phyloP scores from a whole-genome alignment of 495 filamentous ascomycete genomes.

The Neurospora sp. region DNA sequence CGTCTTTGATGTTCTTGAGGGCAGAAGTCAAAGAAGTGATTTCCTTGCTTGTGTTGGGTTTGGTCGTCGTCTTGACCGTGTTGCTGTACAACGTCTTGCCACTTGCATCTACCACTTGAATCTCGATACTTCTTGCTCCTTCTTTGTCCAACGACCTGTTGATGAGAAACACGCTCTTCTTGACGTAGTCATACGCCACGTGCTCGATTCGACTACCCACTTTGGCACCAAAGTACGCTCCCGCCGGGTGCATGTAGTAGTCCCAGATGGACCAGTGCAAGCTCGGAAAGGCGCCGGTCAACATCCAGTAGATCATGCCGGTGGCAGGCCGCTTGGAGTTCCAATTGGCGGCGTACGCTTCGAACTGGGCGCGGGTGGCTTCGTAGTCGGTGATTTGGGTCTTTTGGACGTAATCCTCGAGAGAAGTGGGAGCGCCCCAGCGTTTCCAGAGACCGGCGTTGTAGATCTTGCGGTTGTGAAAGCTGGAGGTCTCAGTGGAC shows the following conservation, averaged over 20 bases:
- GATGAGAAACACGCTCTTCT: slow-evolving; percentile 40
- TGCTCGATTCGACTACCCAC: slow-evolving; percentile 43
- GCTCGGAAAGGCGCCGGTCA: slow-evolving; percentile 55
- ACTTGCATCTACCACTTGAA: slow-evolving; percentile 39
- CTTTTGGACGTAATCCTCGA: slow-evolving; percentile 41
- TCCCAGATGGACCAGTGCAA: slow-evolving; percentile 61
- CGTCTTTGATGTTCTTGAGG: slow-evolving; percentile 27
- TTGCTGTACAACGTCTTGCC: slow-evolving; percentile 32
- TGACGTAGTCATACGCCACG: slow-evolving; percentile 44
- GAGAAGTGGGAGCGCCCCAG: slow-evolving; percentile 39
- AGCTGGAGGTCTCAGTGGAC: slow-evolving; percentile 42
- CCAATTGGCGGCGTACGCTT: slow-evolving; percentile 44
- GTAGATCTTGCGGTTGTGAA: slow-evolving; percentile 47
- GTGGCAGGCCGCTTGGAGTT: slow-evolving; percentile 45
- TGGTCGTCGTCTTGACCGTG: slow-evolving; percentile 16
- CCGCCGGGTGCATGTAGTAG: slow-evolving; percentile 50
- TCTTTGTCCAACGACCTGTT: slow-evolving; percentile 39
- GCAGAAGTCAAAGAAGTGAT: slow-evolving; percentile 21
- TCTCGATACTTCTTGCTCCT: slow-evolving; percentile 32
- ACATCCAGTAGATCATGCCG: slow-evolving; percentile 59
- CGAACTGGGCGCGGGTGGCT: slow-evolving; percentile 50
- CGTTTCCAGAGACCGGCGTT: slow-evolving; percentile 44
- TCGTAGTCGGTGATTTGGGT: slow-evolving; percentile 55
- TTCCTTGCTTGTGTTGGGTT: slow-evolving; percentile 29
- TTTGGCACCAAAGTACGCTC: slow-evolving; percentile 52